phyloP scores from a whole-genome alignment of 192 early-diverging fungal genomes.

The Podila verticillata region DNA sequence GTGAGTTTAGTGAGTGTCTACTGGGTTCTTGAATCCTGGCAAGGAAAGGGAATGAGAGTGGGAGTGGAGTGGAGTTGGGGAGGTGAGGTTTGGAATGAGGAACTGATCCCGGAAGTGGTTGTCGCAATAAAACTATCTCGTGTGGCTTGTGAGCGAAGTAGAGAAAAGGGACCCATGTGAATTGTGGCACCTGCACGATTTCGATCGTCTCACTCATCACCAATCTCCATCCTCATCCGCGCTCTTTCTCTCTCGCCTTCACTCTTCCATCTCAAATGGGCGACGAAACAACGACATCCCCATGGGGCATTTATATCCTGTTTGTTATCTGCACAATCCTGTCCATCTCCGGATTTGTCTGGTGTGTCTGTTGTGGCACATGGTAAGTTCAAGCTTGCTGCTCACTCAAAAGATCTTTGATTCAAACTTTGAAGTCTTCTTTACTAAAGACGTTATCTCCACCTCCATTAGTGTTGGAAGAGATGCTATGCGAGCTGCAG shows the following conservation, averaged over 20 bases:
- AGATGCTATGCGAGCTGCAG: constrained; percentile 42
- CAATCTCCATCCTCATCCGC: background rate
- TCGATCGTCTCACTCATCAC: too few relatives aligned
- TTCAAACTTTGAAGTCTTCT: too few relatives aligned
- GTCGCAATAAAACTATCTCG: too few relatives aligned
- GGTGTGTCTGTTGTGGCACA: constrained; percentile 52
- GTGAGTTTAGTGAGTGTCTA: constrained; percentile 4
- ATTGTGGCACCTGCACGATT: too few relatives aligned
- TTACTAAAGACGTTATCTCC: background rate
- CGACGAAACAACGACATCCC: constrained; percentile 17
- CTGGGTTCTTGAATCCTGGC: background rate
- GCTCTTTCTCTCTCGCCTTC: background rate
- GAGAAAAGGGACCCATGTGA: too few relatives aligned
- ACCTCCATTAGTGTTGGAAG: constrained; percentile 29
- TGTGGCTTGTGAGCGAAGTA: too few relatives aligned
- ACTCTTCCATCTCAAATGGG: constrained; percentile 2
- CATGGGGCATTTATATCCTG: constrained; percentile 40
- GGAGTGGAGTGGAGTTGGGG: background rate
- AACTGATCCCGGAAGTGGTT: too few relatives aligned
- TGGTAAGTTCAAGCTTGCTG: constrained; percentile 16
- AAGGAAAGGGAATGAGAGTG: background rate
- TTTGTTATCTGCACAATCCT: constrained; percentile 33
- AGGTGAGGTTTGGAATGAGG: too few relatives aligned
- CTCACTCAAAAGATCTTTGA: too few relatives aligned
- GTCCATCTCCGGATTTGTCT: constrained; percentile 33